Conservation (phyloP, 495 filamentous ascomycete species). For the Rhypophila decipiens region DNA sequence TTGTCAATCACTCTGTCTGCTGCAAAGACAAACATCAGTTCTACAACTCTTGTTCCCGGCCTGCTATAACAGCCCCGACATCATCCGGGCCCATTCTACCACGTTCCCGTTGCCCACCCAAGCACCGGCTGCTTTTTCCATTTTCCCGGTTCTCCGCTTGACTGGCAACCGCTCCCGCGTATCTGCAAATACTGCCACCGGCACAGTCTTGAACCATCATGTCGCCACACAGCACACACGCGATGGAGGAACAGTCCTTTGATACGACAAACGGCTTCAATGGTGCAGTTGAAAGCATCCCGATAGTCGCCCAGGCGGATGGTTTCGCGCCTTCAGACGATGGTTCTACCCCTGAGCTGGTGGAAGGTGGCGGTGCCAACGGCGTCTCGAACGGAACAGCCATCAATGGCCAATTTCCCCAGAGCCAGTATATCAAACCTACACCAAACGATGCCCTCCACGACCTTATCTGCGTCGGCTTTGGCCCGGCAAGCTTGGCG, state of each 20-base stretch:
- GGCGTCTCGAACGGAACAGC: neutral
- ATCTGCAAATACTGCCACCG: neutral
- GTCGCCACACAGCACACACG: constrained; percentile 22
- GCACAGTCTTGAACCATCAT: constrained; percentile 5
- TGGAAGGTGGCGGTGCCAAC: neutral
- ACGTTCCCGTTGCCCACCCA: neutral
- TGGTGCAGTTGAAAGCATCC: neutral
- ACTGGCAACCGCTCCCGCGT: neutral
- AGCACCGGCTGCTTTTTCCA: neutral
- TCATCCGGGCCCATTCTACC: neutral
- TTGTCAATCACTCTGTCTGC: neutral
- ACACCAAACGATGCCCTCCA: constrained; percentile 48
- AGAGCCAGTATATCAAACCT: constrained; percentile 17
- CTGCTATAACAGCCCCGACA: neutral
- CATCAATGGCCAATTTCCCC: constrained; percentile 8
- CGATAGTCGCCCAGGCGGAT: neutral
- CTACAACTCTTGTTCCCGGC: too few species aligned
- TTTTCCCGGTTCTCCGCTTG: constrained; percentile 2
- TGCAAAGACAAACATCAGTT: too few species aligned
- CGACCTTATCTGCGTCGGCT: constrained; percentile 86
- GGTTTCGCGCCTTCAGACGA: neutral
- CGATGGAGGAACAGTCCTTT: constrained; percentile 9
- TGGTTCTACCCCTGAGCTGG: neutral
- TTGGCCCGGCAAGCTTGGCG: constrained; percentile 89
- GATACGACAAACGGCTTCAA: constrained; percentile 5